A percentile compares a stretch with the other conserved stretches of the same genome.
Evolutionary conservation across 2,329 filamentous ascomycete genomes (phyloP).

Genomic region (Penicillium decumbens): DNA sequence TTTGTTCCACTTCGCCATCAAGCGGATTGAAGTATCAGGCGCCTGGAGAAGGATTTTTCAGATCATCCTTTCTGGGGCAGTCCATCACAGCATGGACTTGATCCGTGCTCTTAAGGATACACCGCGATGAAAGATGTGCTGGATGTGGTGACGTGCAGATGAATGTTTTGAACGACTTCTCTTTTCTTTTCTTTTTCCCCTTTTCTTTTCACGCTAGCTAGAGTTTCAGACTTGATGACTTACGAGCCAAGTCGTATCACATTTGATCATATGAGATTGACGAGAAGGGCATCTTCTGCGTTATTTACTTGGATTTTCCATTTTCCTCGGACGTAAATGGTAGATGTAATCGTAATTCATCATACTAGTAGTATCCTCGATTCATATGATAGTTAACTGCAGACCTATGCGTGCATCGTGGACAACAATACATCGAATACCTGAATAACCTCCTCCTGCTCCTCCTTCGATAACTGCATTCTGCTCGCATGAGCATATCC

Average conservation of each 20-base stretch:
- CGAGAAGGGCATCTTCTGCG: background rate
- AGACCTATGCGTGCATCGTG: conserved; percentile 2
- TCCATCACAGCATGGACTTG: background rate
- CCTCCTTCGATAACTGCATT: conserved; percentile 16
- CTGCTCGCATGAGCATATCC: conserved; percentile 14
- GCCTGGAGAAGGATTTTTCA: background rate
- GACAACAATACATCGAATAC: conserved; percentile 15
- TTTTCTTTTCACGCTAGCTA: background rate
- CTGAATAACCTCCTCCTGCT: conserved; percentile 12
- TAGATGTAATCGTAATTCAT: background rate
- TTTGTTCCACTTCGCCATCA: background rate
- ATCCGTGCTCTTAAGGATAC: background rate
- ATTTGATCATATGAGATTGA: background rate
- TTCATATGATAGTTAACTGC: too few species aligned
- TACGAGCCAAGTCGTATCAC: background rate
- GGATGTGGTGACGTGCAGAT: background rate
- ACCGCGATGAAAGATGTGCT: background rate
- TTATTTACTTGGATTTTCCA: background rate
- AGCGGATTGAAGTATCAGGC: background rate
- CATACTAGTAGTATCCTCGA: background rate
- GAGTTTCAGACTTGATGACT: background rate
- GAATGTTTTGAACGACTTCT: background rate
- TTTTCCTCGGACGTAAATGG: background rate
- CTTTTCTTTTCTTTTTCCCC: background rate
- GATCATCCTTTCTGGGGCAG: background rate